Percentiles rank a stretch among this genome's conserved stretches.
These are phyloP conservation scores for Monoraphidium neglectum DNA, from an alignment of 139 green algal species.

Conservation along the genomic window DNA sequence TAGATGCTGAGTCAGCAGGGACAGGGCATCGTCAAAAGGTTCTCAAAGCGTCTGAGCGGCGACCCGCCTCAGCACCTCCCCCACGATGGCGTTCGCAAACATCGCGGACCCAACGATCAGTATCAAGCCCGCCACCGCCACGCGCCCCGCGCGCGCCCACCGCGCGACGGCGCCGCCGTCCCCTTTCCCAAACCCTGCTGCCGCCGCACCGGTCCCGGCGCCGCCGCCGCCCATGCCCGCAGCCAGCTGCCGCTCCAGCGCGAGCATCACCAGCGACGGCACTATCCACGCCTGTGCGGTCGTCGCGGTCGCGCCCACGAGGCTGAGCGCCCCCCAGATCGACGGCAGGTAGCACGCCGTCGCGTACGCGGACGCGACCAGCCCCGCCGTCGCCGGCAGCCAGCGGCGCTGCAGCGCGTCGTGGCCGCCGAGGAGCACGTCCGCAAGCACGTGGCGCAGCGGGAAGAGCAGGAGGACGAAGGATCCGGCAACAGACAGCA, in stretches of 20 bases:
- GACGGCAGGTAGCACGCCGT: constrained; percentile 19
- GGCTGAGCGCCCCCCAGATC: constrained; percentile 19
- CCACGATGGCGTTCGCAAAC: constrained; percentile 26
- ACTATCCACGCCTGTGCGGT: constrained; percentile 27
- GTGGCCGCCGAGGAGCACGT: constrained; percentile 21
- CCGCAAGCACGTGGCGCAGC: constrained; percentile 22
- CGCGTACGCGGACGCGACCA: constrained; percentile 9
- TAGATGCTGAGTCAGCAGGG: no score
- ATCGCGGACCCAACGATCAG: constrained; percentile 8
- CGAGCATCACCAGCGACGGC: constrained; percentile 18
- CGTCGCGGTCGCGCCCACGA: constrained; percentile 21
- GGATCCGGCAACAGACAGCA: constrained; percentile 13
- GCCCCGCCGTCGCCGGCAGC: not conserved
- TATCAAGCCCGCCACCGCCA: not conserved
- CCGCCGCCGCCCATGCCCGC: not conserved
- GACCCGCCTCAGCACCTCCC: no score
- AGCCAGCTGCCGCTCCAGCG: not conserved
- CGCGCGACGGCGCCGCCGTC: no score
- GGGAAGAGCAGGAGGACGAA: constrained; percentile 33
- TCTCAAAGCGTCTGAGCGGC: no score
- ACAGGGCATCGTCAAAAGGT: no score
- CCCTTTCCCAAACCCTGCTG: no score
- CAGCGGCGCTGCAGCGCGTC: not conserved
- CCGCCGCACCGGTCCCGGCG: no score
- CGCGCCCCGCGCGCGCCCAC: no score